Evolutionary conservation across 345 rosid species (phyloP).

Genomic region (Atalantia buxifolia): DNA sequence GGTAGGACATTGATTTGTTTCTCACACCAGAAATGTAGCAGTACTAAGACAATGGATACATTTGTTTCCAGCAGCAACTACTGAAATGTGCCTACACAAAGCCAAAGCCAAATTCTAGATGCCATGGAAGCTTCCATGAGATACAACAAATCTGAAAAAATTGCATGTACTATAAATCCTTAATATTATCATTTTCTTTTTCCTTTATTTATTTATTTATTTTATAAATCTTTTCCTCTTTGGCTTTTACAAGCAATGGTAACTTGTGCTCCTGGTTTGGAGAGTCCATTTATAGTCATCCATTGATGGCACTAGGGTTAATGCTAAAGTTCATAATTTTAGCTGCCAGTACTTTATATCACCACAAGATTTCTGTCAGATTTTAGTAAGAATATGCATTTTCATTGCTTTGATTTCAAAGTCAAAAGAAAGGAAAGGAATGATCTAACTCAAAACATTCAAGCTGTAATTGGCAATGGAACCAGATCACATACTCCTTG

Average conservation of each 20-base stretch:
- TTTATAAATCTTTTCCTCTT: not conserved
- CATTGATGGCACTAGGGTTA: no score
- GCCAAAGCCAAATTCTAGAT: not conserved
- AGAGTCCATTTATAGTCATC: not conserved
- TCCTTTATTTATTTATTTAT: not conserved
- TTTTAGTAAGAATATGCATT: no score
- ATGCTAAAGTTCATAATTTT: no score
- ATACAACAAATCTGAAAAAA: not conserved
- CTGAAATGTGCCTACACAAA: not conserved
- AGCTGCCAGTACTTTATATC: no score
- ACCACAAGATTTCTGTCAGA: no score
- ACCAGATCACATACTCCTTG: slow-evolving; percentile 32
- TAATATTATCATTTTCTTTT: not conserved
- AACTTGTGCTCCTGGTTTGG: no score
- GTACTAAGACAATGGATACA: not conserved
- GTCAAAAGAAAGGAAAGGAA: no score
- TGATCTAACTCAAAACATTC: not conserved
- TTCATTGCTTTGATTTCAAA: no score
- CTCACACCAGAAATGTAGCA: not conserved
- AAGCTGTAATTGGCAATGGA: not conserved
- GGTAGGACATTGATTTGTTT: not conserved
- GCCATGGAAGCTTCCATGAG: not conserved
- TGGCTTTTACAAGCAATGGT: no score
- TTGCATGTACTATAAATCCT: not conserved
- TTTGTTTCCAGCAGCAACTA: not conserved